Base-by-base conservation (phyloP, 495 filamentous ascomycete genomes). In the Penicillium longicatenatum region DNA sequence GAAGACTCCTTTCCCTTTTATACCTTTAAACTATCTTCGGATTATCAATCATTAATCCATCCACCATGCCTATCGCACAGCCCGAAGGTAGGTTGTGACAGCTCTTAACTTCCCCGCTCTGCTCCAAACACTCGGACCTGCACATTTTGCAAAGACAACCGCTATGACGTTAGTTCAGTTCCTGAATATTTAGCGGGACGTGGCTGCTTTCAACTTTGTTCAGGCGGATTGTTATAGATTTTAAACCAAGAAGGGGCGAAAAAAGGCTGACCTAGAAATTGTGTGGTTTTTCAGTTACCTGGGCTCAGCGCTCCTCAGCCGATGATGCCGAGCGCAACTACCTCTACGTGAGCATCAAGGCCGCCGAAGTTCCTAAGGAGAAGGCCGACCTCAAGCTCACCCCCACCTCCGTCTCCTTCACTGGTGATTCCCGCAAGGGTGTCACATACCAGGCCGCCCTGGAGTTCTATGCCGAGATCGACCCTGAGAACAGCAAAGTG, bases 231-330 rank as follows among this genome's bases (percentile, higher is more conserved):
- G 12, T 16, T 43, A 12, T 7, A 52, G 37, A 42, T 20, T 41
- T 29, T 46, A 2, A 48, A 48, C 17, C 7, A 4, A 4, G 26
- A 29, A 48, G 2, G 16, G 5, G 7, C 12, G 24, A 35, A 45
- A 30, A 20, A 11, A n/a, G 16, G 61, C 70, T 75, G 47, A 74
- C 55, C 9, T 39, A 53, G 10, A 31, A 52, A 24, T 47, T 33
- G 16, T 51, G 49, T 30, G 33, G 39, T 39, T 41, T 46, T 49
- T 55, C 67, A 98, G 94, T 98, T 64, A 87, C 89, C 77, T 98
- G 94, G 94, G 93, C 94, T 30, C 94, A 98, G 79, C 93, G 94
- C 80, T 97, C 94, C 44, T 92, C 87, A 72, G 77, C 69, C 57
- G 76, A 79, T 59, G 95, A 98, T 20, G 69, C 86, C 37, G 84